Evolutionary conservation across 1,139 yeast species (phyloP), one percentile per base, ranked within the genome.

Genomic region (Geotrichum armillariae): DNA sequence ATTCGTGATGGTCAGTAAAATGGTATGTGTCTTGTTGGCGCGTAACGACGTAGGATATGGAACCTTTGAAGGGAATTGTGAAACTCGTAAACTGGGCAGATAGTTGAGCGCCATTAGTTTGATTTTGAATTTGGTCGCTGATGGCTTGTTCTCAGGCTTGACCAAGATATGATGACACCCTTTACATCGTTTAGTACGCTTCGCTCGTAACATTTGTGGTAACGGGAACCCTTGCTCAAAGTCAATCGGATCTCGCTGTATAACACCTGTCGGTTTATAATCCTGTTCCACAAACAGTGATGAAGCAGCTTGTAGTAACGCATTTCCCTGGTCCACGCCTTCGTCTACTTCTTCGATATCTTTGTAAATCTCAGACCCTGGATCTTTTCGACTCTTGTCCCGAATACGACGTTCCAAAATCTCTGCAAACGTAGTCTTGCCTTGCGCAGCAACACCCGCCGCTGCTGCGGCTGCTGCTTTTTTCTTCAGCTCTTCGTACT

Each of bases 81-180:
- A 50, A 12, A 60, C 43, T 17, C 52, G 45, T 6, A 61, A 42
- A 2, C 53, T 33, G 3, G 67, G 67, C 7, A 63, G 50, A 38
- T 53, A 56, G 41, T 58, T 49, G 9, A 62, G 34, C 0, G 71
- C 71, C 54, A 66, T 42, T 2, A 56, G 53, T 45, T 58, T 57
- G 17, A 53, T 46, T 27, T 55, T 58, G 53, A 56, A 65, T 46
- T 54, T 56, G 11, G 57, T 52, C 5, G 65, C 55, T 1, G 60
- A 39, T 2, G 69, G 64, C 41, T 56, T 56, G 4, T 60, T 55
- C 21, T 60, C 67, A 0, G 71, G 71, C 40, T 58, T 59, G 14
- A 58, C 58, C 17, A 66, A 55, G 8, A 59, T 41, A 16, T 55
- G 56, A 16, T 61, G 60, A 45, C 72, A 68, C n/a, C 54, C 60